phyloP scores from a whole-genome alignment of 2,329 filamentous ascomycete genomes.

The Elsinoe batatas region DNA sequence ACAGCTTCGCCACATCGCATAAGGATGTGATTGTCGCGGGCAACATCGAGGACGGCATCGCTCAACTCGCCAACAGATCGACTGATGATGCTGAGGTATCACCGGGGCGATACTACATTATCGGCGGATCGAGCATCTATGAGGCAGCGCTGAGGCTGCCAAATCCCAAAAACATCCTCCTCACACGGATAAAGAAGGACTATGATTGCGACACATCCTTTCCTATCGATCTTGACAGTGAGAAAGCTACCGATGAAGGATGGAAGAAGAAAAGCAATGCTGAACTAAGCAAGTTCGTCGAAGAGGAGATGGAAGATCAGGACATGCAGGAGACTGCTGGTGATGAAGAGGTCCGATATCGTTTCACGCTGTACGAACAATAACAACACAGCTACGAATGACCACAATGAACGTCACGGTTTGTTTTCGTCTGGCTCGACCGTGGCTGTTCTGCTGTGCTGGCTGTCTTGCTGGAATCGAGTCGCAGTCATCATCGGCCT shows the following conservation, averaged over 20 bases:
- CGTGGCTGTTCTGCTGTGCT: neutral
- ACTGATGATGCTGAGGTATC: constrained; percentile 18
- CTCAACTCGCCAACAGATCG: constrained; percentile 18
- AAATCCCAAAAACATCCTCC: constrained; percentile 52
- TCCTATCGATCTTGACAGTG: constrained; percentile 45
- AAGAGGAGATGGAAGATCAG: constrained; percentile 57
- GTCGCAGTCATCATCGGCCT: neutral
- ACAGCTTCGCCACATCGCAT: constrained; percentile 17
- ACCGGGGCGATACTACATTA: constrained; percentile 63
- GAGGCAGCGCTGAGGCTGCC: constrained; percentile 52
- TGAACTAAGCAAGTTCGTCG: constrained; percentile 54
- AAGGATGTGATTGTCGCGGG: constrained; percentile 47
- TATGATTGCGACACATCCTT: constrained; percentile 73
- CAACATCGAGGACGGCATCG: constrained; percentile 28
- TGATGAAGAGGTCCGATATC: constrained; percentile 21
- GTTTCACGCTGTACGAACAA: constrained; percentile 26
- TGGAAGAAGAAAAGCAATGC: constrained; percentile 48
- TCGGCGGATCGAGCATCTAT: constrained; percentile 86
- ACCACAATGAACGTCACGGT: neutral
- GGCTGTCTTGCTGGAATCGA: neutral
- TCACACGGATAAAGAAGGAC: constrained; percentile 58
- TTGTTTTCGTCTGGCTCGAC: neutral
- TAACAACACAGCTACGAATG: constrained; percentile 1
- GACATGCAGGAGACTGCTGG: constrained; percentile 46
- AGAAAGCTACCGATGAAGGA: constrained; percentile 20